These are phyloP conservation scores for Ophiostoma perfectum DNA, from an alignment of 2,329 filamentous ascomycete genomes.

Conservation along the genomic window DNA sequence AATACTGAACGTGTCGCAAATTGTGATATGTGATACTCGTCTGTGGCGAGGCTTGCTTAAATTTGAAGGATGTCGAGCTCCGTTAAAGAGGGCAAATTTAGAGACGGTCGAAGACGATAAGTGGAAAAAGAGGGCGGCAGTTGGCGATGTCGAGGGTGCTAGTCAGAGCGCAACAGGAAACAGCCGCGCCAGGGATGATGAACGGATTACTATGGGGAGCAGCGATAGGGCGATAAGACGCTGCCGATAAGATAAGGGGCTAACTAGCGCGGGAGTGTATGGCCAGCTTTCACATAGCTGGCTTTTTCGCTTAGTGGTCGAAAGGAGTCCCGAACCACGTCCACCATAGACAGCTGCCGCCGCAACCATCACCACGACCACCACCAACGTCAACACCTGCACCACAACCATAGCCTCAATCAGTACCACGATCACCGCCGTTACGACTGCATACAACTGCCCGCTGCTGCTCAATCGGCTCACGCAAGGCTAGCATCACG, in stretches of 20 bases:
- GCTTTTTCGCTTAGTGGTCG: conserved; percentile 13
- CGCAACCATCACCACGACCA: background rate
- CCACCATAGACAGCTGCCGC: background rate
- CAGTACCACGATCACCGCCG: too few relatives aligned
- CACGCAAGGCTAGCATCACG: too few relatives aligned
- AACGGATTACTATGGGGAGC: too few relatives aligned
- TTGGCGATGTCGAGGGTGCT: background rate
- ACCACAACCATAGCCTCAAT: background rate
- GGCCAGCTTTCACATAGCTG: conserved; percentile 13
- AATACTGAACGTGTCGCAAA: background rate
- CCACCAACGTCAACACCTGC: too few relatives aligned
- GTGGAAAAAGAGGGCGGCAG: background rate
- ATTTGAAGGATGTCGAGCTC: background rate
- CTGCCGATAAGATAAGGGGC: background rate
- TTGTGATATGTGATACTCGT: background rate
- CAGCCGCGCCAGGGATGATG: background rate
- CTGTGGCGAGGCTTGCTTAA: background rate
- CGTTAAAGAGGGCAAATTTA: conserved; percentile 8
- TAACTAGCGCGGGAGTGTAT: background rate
- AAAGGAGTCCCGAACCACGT: background rate
- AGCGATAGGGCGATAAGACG: background rate
- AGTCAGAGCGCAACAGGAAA: background rate
- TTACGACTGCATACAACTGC: too few relatives aligned
- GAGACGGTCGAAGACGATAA: background rate
- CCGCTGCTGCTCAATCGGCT: too few relatives aligned